Base-by-base conservation (phyloP, 2,329 filamentous ascomycete species). In the Bipolaris gigantea region DNA sequence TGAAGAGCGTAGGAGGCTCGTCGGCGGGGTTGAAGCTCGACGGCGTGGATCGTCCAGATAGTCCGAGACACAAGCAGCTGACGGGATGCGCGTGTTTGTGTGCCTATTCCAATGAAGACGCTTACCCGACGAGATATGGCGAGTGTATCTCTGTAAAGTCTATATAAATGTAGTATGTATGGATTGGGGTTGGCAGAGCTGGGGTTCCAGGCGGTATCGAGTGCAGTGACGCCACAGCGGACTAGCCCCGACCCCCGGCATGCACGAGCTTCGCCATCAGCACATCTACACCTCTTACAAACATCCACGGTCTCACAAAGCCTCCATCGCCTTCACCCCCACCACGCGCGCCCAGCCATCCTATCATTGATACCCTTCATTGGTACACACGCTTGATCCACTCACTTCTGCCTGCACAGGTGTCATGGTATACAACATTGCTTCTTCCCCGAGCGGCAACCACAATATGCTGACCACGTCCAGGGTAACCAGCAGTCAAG, bases 401-500 rank as follows among this genome's bases (percentile, higher is more conserved):
- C 15, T 42, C 16, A 15, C 27, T 32, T 19, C 35, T 19, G n/a
- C 11, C 46, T 69, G 61, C 64, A 55, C 53, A 57, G 50, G 67
- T 57, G 62, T 54, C 67, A 74, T 74, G 71, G 71, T 30, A 30
- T 30, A 10, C 73, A 60, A 65, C 64, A 56, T 58, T 46, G 62
- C 59, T 61, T 53, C 59, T 55, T 48, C 52, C 47, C 55, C 50
- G 49, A 53, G 44, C 53, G 51, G 53, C 50, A 51, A 45, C 48
- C 21, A 50, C 36, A 23, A 43, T 77, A 80, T 81, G 58, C 66
- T 75, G 57, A 75, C 46, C 32, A 41, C 57, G 27, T 48, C 63
- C 46, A 92, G 89, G 89, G 89, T 82, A 88, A 90, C 79, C 87
- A 88, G 66, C 89, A 95, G 76, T 96, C 92, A 75, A 90, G 90